A percentile compares a stretch with the other conserved stretches of the same genome.
Evolutionary conservation across 352 stramenopile species (phyloP).

Genomic region (Phytophthora sp.): DNA sequence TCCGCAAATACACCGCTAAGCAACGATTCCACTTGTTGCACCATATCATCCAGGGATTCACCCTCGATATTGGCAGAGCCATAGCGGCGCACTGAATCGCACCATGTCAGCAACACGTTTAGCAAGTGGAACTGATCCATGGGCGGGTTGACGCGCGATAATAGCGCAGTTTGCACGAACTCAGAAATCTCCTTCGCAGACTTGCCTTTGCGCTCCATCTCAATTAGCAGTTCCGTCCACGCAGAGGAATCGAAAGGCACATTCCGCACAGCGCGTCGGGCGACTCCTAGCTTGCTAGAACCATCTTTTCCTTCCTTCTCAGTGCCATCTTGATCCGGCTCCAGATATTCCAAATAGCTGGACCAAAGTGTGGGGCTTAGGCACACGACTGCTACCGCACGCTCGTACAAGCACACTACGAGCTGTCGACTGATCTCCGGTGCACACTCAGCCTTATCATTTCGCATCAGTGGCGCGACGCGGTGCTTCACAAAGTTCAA

Average conservation of each 20-base stretch:
- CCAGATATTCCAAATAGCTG: conserved; percentile 56
- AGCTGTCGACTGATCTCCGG: conserved; percentile 17
- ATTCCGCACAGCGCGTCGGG: conserved; percentile 60
- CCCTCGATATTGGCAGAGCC: conserved; percentile 7
- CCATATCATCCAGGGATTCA: conserved; percentile 8
- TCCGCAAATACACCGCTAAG: conserved; percentile 35
- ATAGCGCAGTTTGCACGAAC: conserved; percentile 35
- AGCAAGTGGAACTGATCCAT: conserved; percentile 70
- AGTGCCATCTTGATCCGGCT: conserved; percentile 2
- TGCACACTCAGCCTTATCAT: conserved; percentile 1
- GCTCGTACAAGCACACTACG: conserved; percentile 62
- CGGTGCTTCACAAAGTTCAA: conserved; percentile 69
- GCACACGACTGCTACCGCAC: conserved; percentile 58
- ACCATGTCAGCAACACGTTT: conserved; percentile 54
- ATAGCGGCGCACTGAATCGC: conserved; percentile 44
- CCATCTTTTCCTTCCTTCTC: background rate
- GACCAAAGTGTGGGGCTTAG: conserved; percentile 62
- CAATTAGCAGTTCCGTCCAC: conserved; percentile 63
- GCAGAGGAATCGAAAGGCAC: conserved; percentile 66
- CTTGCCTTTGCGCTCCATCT: conserved; percentile 42
- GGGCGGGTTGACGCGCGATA: conserved; percentile 37
- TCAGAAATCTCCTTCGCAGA: conserved; percentile 17
- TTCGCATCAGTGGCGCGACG: conserved; percentile 41
- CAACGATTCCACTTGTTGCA: conserved; percentile 27
- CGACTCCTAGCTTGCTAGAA: conserved; percentile 25